These are phyloP conservation scores for Hypoxylon intermedium DNA, from an alignment of 495 filamentous ascomycete genomes.

Conservation along the genomic window DNA sequence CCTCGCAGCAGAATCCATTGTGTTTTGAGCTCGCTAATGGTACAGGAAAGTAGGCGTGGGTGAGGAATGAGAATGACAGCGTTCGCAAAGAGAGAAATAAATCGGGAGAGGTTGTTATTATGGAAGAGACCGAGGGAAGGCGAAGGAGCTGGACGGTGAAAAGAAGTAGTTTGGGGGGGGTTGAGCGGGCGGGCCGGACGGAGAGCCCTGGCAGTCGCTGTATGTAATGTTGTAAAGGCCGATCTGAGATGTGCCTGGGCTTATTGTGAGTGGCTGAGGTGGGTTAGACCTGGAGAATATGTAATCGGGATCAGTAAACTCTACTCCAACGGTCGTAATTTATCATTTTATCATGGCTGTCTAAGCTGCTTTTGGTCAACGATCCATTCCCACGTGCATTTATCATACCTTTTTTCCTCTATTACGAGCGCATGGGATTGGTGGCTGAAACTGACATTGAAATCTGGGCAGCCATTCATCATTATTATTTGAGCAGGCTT, in stretches of 20 bases:
- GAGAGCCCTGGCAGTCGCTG: constrained; percentile 5
- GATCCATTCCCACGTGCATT: not conserved
- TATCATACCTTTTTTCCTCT: not conserved
- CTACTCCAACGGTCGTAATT: constrained; percentile 16
- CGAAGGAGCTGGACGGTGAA: constrained; percentile 20
- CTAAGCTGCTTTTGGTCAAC: constrained; percentile 28
- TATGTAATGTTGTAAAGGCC: constrained; percentile 25
- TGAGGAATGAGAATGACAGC: constrained; percentile 19
- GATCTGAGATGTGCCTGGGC: constrained; percentile 10
- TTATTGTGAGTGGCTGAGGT: constrained; percentile 15
- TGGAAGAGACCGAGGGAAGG: constrained; percentile 16
- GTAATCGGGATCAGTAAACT: constrained; percentile 14
- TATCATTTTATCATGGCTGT: not conserved
- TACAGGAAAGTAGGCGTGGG: constrained; percentile 7
- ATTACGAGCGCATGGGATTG: too few species aligned
- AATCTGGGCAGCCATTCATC: too few species aligned
- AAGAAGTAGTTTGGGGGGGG: constrained; percentile 18
- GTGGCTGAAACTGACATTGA: too few species aligned
- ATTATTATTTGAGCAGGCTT: too few species aligned
- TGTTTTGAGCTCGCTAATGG: constrained; percentile 33
- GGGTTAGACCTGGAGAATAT: constrained; percentile 11
- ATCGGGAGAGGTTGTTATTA: constrained; percentile 2
- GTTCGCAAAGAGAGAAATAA: constrained; percentile 17
- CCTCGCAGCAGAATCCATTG: constrained; percentile 54
- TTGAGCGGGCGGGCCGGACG: constrained; percentile 28